Evolutionary conservation across 305 asterid genomes (phyloP).

Genomic region (Nicotiana rustica): DNA sequence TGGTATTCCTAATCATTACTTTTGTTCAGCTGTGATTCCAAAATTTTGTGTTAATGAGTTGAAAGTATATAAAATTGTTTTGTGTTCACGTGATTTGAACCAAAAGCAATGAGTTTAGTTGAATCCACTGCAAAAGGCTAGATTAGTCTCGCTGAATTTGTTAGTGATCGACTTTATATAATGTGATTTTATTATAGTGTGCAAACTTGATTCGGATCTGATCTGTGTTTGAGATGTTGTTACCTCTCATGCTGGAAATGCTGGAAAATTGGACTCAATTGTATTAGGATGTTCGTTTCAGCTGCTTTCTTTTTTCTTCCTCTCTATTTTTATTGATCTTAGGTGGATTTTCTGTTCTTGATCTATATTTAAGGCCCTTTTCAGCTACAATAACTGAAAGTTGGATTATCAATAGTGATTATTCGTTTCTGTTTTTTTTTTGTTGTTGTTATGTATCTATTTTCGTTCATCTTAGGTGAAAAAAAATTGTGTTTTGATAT

Average conservation of each 20-base stretch:
- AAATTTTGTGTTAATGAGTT: background rate
- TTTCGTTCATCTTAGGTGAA: background rate
- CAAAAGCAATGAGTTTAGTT: background rate
- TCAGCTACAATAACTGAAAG: background rate
- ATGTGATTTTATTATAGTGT: slow-evolving; percentile 13
- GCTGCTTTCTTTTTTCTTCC: background rate
- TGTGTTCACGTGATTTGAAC: background rate
- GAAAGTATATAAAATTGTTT: background rate
- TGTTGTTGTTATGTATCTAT: background rate
- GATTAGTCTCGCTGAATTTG: slow-evolving; percentile 12
- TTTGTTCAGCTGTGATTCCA: background rate
- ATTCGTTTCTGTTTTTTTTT: background rate
- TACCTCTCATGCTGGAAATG: background rate
- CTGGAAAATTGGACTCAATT: background rate
- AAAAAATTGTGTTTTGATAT: background rate
- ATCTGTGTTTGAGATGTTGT: background rate
- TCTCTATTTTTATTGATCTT: background rate
- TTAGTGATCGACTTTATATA: background rate
- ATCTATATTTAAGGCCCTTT: background rate
- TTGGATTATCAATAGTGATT: background rate
- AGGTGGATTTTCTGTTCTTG: slow-evolving; percentile 9
- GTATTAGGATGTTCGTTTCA: background rate
- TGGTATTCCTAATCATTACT: background rate
- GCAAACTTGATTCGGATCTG: slow-evolving; percentile 17
- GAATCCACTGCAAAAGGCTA: slow-evolving; percentile 21